Percentiles rank a stretch among this genome's conserved stretches.
Evolutionary conservation across 2,329 filamentous ascomycete genomes (phyloP).

Genomic region (Xylaria multiplex): DNA sequence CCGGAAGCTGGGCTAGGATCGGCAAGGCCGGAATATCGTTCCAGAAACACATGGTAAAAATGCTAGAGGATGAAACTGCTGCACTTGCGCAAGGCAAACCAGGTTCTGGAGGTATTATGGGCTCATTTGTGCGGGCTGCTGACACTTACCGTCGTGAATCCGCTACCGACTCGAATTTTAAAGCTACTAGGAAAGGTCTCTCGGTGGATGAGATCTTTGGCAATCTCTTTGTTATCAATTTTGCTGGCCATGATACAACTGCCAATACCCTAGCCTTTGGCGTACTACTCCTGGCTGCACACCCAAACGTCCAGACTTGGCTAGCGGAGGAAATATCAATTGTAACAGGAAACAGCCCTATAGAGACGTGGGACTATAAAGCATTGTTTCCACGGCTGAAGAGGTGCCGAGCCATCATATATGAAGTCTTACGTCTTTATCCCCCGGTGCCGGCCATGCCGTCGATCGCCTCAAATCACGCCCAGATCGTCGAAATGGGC

Average conservation of each 20-base stretch:
- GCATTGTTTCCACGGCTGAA: conserved; percentile 16
- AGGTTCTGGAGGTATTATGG: no score
- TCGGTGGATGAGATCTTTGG: conserved; percentile 19
- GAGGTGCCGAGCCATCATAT: conserved; percentile 9
- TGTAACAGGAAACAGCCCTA: background rate
- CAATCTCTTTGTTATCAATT: conserved; percentile 31
- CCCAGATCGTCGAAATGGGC: background rate
- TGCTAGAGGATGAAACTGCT: conserved; percentile 40
- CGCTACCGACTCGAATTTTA: background rate
- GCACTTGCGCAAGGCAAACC: conserved; percentile 13
- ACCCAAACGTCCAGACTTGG: conserved; percentile 22
- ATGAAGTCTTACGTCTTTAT: conserved; percentile 20
- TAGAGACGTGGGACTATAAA: conserved; percentile 11
- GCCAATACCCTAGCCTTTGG: conserved; percentile 4
- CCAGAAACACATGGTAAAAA: conserved; percentile 41
- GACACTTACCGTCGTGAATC: no score
- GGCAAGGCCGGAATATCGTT: conserved; percentile 40
- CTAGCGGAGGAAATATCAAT: conserved; percentile 8
- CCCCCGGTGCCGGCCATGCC: background rate
- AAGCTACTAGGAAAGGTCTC: conserved; percentile 30
- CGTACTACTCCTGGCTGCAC: conserved; percentile 16
- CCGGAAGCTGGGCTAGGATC: conserved; percentile 32
- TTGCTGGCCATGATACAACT: conserved; percentile 25
- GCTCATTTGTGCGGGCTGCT: conserved; percentile 38
- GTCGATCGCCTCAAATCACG: background rate